Evolutionary conservation across 306 rosid species (phyloP), one percentile per base, ranked within the genome.

Genomic region (Fagus sylvatica): DNA sequence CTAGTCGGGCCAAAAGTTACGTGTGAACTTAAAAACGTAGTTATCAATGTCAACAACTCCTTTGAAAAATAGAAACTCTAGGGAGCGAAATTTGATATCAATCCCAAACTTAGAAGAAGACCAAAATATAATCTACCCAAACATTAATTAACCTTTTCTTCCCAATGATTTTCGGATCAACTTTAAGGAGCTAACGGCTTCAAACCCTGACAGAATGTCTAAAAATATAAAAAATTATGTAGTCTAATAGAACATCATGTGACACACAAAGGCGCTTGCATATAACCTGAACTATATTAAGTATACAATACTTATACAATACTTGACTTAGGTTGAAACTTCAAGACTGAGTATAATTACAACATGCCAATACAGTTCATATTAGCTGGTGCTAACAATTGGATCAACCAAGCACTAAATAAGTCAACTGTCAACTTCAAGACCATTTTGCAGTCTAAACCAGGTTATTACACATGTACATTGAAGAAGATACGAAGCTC

Each of bases 251-350:
- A 46, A 22, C 28, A 22, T 9, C 15, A 46, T 46, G 51, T 46
- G 9, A 46, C 11, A 10, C 51, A 46, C 51, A 53, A 7, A 19
- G 53, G 28, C 46, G 41, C 48, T 33, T 54, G 61, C 53, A 74
- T 10, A 54, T 30, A 66, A 54, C 72, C 65, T 32, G 56, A 9
- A 36, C 80, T 83, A 79, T 83, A 79, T 78, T 71, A 6, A 79
- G 49, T 71, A 53, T 56, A 75, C 72, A 76, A 39, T 40, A 53
- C 37, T 51, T 71, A 54, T 65, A 79, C 49, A 65, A 33, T 39
- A 46, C 66, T 22, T 70, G 17, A 76, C 19, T 2, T 9, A 62
- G 42, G 32, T 16, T 28, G 53, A 54, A 69, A 57, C 30, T 13
- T 41, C 39, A 61, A n/a, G 56, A 36, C 54, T 19, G 55, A 33